Conservation (phyloP, 352 stramenopile genomes). For the Phytophthora tubulina region DNA sequence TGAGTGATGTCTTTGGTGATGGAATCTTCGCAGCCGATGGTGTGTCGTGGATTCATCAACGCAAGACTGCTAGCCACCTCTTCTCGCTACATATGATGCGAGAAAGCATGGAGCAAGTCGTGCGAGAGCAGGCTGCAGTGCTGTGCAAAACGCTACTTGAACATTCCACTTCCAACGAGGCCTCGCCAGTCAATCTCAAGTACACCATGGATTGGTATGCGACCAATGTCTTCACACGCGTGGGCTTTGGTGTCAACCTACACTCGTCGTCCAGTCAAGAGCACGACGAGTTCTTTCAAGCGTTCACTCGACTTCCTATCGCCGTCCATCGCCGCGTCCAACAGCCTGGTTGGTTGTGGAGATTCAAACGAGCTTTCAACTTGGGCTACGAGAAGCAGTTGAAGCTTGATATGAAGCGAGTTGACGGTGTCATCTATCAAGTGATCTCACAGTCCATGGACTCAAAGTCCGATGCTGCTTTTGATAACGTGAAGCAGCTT, state of each 20-base stretch:
- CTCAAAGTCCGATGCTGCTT: constrained; percentile 27
- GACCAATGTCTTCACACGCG: constrained; percentile 75
- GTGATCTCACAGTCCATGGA: constrained; percentile 55
- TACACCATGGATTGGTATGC: constrained; percentile 59
- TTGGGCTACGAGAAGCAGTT: constrained; percentile 51
- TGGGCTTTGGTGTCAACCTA: constrained; percentile 73
- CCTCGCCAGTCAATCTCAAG: constrained; percentile 41
- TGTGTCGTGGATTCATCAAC: constrained; percentile 71
- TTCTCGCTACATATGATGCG: constrained; percentile 78
- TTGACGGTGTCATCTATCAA: constrained; percentile 56
- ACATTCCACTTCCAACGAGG: constrained; percentile 19
- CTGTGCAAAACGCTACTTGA: constrained; percentile 43
- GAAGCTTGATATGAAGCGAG: constrained; percentile 40
- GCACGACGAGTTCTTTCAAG: constrained; percentile 43
- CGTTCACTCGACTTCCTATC: constrained; percentile 46
- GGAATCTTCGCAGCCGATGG: constrained; percentile 79
- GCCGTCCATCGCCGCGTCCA: constrained; percentile 52
- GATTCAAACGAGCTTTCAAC: constrained; percentile 42
- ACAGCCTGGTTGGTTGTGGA: constrained; percentile 62
- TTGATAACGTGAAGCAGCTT: constrained; percentile 1
- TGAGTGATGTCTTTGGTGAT: constrained; percentile 68
- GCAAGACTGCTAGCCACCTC: constrained; percentile 88
- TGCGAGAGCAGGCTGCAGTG: constrained; percentile 46
- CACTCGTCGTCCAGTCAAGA: constrained; percentile 41
- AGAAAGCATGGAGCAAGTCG: constrained; percentile 56